Evolutionary conservation across 352 stramenopile genomes (phyloP), one percentile per base, ranked within the genome.

Genomic region (Globisporangium canariense): DNA sequence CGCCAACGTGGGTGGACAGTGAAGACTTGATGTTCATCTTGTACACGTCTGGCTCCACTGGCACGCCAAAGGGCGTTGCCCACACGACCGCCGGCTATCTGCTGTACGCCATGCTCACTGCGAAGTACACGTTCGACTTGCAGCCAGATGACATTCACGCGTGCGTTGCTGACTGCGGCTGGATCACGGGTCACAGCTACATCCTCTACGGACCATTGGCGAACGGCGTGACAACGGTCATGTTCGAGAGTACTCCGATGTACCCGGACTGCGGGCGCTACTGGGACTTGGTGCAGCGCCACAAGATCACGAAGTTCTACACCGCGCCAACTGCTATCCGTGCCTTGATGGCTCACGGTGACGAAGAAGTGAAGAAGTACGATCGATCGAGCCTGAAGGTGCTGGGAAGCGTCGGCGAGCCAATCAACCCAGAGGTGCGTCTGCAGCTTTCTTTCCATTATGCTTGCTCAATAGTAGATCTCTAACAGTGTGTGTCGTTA

Each of bases 221-320:
- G 49, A 99, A 99, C 69, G 97, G 98, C 46, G 83, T 84, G n/a
- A 99, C 97, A 4, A 99, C 97, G 3, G 83, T 99, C 61, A 97
- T 99, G 89, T 99, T 99, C 71, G 97, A 99, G 77, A 95, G 78
- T 30, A 99, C 97, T 8, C 97, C 97, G 0, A 92, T 98, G 75
- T 99, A 99, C 78, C 97, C 97, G 18, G 80, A 99, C 73, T 76
- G 81, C 56, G 91, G 90, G 22, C 88, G 97, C 41, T 99, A 99
- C 83, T 99, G 97, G 97, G 94, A 99, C 64, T 81, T 99, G 65
- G 88, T 99, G 22, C 80, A 99, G 70, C 83, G 93, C 38, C 92
- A 99, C 82, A 98, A 98, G 70, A 94, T 99, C 65, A 98, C 91
- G 25, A 93, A 98, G 72, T 97, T 97, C 66, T 97, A 97, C 81